These are phyloP conservation scores for Cryptococcus sp. DNA, from an alignment of 1,284 basidiomycete species.

Conservation along the genomic window DNA sequence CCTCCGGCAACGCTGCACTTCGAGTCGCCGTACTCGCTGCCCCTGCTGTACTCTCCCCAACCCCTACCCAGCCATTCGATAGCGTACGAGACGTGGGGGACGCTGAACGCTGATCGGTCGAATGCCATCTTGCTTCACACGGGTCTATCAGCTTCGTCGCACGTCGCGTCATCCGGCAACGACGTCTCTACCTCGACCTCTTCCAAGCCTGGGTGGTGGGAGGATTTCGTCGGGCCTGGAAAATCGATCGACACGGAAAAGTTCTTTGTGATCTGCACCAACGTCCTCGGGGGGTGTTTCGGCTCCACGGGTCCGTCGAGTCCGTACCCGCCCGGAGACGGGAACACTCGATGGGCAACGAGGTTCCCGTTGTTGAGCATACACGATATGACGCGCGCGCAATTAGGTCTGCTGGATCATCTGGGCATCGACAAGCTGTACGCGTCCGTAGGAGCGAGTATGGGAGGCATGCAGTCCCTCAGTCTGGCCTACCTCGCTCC, in stretches of 20 bases:
- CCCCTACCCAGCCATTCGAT: slow-evolving; percentile 68
- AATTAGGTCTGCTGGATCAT: slow-evolving; percentile 82
- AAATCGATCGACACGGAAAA: slow-evolving; percentile 89
- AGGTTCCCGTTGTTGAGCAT: slow-evolving; percentile 88
- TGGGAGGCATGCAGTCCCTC: slow-evolving; percentile 98
- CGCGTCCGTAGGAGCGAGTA: slow-evolving; percentile 88
- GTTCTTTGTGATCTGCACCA: slow-evolving; percentile 94
- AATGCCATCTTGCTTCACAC: slow-evolving; percentile 98
- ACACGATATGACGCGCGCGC: slow-evolving; percentile 94
- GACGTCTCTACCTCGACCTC: slow-evolving; percentile 66
- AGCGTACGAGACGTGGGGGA: slow-evolving; percentile 98
- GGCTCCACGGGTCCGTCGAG: slow-evolving; percentile 93
- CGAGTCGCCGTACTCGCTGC: slow-evolving; percentile 64
- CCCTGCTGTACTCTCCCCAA: slow-evolving; percentile 70
- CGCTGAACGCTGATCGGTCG: slow-evolving; percentile 71
- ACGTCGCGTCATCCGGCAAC: slow-evolving; percentile 79
- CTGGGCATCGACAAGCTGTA: slow-evolving; percentile 83
- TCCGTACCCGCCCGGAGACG: slow-evolving; percentile 55
- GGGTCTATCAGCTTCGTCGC: slow-evolving; percentile 90
- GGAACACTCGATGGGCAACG: slow-evolving; percentile 78
- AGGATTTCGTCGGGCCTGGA: slow-evolving; percentile 95
- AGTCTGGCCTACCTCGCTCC: slow-evolving; percentile 94
- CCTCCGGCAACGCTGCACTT: slow-evolving; percentile 57
- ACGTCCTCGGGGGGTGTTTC: slow-evolving; percentile 96
- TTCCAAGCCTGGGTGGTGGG: slow-evolving; percentile 82